Evolutionary conservation across 2,329 filamentous ascomycete species (phyloP), one percentile per base, ranked within the genome.

Genomic region (Bipolaris sorokiniana): DNA sequence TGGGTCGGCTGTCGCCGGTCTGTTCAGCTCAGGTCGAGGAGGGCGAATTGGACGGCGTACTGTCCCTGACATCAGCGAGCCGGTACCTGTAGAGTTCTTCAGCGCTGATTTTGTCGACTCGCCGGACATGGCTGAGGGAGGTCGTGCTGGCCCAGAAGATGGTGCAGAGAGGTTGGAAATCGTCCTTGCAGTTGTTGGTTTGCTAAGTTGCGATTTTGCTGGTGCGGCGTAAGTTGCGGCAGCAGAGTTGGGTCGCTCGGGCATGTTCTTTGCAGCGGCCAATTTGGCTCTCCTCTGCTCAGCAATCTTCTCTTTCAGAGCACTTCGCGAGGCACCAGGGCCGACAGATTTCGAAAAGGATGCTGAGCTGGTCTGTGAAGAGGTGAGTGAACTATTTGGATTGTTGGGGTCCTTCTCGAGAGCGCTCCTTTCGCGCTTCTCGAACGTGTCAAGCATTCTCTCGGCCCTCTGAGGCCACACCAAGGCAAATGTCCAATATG

Each of bases 341-440:
- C 86, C 83, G 13, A 81, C 77, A 31, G 78, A 76, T 33, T 83
- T 83, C 5, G 74, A 77, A 54, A 77, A 76, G 1, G 69, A 68
- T 1, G 71, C 48, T 18, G 63, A 56, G 53, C 77, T 85, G 82
- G 70, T 84, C 83, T 62, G 86, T 3, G 77, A 79, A 9, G 76
- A 67, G 23, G 83, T 6, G 83, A 85, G 59, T 9, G 75, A 74
- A 15, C 78, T 74, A 71, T 91, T 90, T 7, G 91, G 91, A 68
- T 98, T 98, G 70, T 88, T 84, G 1, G 90, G 82, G 65, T 97
- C 91, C 67, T 92, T 96, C 65, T 93, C 89, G 16, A 99, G 81
- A 31, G 94, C 82, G 53, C 87, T 88, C 72, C 91, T 90, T 3
- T 92, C 90, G 76, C 92, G 92, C 7, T 85, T 74, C 58, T 97